Conservation (phyloP, 176 grass and related monocot genomes). For the Carex pumila region DNA sequence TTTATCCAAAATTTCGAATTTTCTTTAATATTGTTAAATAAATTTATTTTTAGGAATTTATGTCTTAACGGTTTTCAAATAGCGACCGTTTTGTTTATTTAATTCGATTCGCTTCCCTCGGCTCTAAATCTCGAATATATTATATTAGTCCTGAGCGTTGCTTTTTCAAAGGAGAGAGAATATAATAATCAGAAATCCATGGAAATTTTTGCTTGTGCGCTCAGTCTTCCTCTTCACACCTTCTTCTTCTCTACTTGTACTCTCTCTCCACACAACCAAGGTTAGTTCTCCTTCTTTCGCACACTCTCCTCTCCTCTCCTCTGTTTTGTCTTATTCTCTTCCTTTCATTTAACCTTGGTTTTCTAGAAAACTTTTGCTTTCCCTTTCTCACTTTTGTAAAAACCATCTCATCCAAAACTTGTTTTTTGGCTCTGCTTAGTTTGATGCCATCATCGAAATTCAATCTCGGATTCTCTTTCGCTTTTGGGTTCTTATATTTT, state of each 20-base stretch:
- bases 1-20: too few species aligned
- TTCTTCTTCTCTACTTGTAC: neutral
- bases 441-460: constrained; percentile 16
- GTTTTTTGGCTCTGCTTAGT: neutral
- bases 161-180: constrained; percentile 20
- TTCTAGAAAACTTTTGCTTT: neutral
- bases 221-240: constrained; percentile 13
- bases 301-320: neutral
- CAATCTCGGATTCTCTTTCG: constrained; percentile 4
- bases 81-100: neutral
- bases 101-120: constrained; percentile 3
- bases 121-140: constrained; percentile 18
- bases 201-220: neutral
- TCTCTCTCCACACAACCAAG: constrained; percentile 2
- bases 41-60: too few species aligned
- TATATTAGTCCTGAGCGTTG: constrained; percentile 29
- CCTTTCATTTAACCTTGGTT: neutral
- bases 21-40: too few species aligned
- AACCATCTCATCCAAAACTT: neutral
- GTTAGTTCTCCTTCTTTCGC: neutral
- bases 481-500: neutral
- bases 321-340: neutral
- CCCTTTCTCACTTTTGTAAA: neutral
- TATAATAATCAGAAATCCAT: constrained; percentile 18
- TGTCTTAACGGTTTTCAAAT: too few species aligned